phyloP scores from a whole-genome alignment of 176 grass and related monocot genomes.

The Musa itinerans region DNA sequence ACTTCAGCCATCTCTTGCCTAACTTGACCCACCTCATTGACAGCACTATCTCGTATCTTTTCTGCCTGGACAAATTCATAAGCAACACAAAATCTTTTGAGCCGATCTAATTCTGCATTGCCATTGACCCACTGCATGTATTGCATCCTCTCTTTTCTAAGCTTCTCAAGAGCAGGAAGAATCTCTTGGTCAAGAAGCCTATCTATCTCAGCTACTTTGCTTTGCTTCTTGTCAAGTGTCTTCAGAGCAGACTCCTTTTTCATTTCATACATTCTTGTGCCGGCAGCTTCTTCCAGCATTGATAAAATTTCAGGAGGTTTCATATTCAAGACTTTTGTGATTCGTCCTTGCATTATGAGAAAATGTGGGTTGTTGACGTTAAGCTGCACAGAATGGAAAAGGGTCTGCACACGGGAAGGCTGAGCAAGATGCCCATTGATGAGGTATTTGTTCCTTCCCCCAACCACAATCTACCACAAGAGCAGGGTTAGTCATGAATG shows the following conservation, averaged over 20 bases:
- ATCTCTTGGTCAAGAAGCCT: constrained; percentile 84
- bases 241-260: constrained; percentile 90
- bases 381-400: constrained; percentile 97
- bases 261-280: constrained; percentile 99
- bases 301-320: constrained; percentile 91
- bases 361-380: constrained; percentile 99
- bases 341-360: constrained; percentile 98
- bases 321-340: constrained; percentile 98
- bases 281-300: constrained; percentile 97
- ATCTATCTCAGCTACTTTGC: constrained; percentile 94
- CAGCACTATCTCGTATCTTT: constrained; percentile 47
- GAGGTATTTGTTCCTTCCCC: constrained; percentile 83
- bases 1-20: constrained; percentile 56
- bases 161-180: constrained; percentile 89
- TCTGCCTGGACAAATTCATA: constrained; percentile 87
- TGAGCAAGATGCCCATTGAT: constrained; percentile 91
- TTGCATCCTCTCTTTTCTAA: constrained; percentile 81
- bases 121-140: constrained; percentile 97
- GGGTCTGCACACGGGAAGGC: constrained; percentile 77
- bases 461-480: constrained; percentile 62
- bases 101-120: constrained; percentile 65
- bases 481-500: constrained; percentile 15
- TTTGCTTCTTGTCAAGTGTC: constrained; percentile 94
- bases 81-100: constrained; percentile 81
- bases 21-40: constrained; percentile 49